These are phyloP conservation scores for Aphanomyces cochlioides DNA, from an alignment of 352 stramenopile genomes.

Conservation along the genomic window DNA sequence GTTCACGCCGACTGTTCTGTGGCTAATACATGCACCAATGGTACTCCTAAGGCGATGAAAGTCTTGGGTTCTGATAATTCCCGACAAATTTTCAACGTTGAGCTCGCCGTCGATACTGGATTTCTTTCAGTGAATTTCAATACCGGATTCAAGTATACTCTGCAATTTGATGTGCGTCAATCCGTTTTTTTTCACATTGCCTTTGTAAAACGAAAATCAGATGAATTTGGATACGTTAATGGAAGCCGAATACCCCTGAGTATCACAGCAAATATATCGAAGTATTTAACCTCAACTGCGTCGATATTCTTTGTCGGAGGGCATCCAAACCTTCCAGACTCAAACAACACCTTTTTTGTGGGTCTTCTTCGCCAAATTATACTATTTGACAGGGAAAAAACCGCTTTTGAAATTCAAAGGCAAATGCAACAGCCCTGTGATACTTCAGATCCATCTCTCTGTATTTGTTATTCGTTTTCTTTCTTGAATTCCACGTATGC, in stretches of 20 bases:
- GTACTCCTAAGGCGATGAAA: slow-evolving; percentile 19
- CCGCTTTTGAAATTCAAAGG: neutral
- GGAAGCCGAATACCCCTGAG: neutral
- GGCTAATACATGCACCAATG: slow-evolving; percentile 8
- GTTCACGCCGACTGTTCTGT: slow-evolving; percentile 21
- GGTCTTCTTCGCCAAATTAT: slow-evolving; percentile 1
- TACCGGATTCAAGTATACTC: neutral
- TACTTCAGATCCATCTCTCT: slow-evolving; percentile 2
- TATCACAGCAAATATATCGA: neutral
- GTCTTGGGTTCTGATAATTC: neutral
- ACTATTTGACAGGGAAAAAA: slow-evolving; percentile 10
- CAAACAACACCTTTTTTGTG: neutral
- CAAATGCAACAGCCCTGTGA: neutral
- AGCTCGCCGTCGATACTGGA: slow-evolving; percentile 16
- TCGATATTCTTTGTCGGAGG: slow-evolving; percentile 13
- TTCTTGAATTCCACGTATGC: too few species aligned
- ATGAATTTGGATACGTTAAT: slow-evolving; percentile 22
- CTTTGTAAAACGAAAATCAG: neutral
- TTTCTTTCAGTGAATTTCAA: slow-evolving; percentile 14
- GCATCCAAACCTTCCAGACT: slow-evolving; percentile 1
- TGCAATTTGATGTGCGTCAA: neutral
- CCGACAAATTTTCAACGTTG: slow-evolving; percentile 2
- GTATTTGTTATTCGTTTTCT: slow-evolving; percentile 18
- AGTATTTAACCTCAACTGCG: too few species aligned
- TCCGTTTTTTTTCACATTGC: slow-evolving; percentile 17